Base-by-base conservation (phyloP, 1,284 basidiomycete species). In the Ustilago nuda region DNA sequence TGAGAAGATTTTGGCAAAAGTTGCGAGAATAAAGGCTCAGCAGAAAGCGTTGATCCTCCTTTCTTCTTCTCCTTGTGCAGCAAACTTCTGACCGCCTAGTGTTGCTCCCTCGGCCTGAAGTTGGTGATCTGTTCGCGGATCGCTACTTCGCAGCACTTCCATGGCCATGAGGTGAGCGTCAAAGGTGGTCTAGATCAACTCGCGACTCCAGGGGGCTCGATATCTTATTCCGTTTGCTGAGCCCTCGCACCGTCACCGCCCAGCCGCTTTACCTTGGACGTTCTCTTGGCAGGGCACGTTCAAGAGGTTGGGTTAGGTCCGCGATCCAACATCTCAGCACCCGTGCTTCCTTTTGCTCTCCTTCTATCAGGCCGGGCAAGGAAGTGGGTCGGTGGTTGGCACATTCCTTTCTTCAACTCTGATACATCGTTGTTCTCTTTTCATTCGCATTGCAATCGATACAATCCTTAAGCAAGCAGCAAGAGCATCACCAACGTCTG, bases 161-260 rank as follows among this genome's bases (percentile, higher is more conserved):
- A 71, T 76, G 73, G 68, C 68, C 67, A 67, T 39, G 67, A 71
- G 73, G 73, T 76, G 73, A 76, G 73, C 73, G 73, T 76, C 73
- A 71, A 76, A 55, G 73, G 68, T 56, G 68, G 73, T 71, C 73
- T 56, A 76, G 73, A 76, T 67, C 73, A 53, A 76, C 67, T 76
- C 73, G 73, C 73, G 73, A 76, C 73, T 71, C 23, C 73, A 76
- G 73, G 73, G 73, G 73, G 68, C 61, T 52, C 57, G 19, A 61
- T 65, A 11, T 51, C 15, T 67, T 32, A 51, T 58, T 59, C 32
- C 45, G 73, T 76, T 76, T 76, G 73, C 73, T 71, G 61, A 56
- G 58, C 61, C 67, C 73, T 76, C 73, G 73, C 59, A 71, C 68
- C 73, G 56, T 52, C 54, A 48, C 23, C 37, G 48, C 46, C 50